phyloP scores from a whole-genome alignment of 2,329 filamentous ascomycete genomes.

The Chlorencoelia australis region DNA sequence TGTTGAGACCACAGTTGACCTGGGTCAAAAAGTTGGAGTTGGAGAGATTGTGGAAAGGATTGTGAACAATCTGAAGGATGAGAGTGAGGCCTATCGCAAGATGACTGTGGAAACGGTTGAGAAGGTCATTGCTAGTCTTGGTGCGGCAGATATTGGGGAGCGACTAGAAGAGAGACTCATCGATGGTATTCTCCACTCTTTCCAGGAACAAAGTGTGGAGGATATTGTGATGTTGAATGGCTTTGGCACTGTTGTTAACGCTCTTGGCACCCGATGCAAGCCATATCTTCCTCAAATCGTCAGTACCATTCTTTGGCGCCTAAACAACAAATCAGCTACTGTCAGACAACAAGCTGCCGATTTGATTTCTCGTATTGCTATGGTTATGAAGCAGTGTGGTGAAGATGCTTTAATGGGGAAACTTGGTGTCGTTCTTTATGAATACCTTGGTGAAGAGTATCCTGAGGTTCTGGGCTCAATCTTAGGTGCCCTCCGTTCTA shows the following conservation, averaged over 20 bases:
- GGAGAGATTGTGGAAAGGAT: slow-evolving; percentile 90
- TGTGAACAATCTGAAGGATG: slow-evolving; percentile 93
- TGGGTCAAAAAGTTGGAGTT: slow-evolving; percentile 95
- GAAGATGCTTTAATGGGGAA: slow-evolving; percentile 95
- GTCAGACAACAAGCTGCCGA: slow-evolving; percentile 96
- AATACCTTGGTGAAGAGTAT: slow-evolving; percentile 97
- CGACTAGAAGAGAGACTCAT: slow-evolving; percentile 87
- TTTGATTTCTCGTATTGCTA: slow-evolving; percentile 90
- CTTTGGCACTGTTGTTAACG: slow-evolving; percentile 95
- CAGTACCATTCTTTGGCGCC: slow-evolving; percentile 86
- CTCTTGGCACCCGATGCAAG: slow-evolving; percentile 86
- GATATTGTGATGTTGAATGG: slow-evolving; percentile 95
- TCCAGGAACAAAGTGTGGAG: slow-evolving; percentile 96
- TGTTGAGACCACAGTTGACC: slow-evolving; percentile 93
- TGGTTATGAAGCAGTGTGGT: slow-evolving; percentile 98
- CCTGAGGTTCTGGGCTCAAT: slow-evolving; percentile 96
- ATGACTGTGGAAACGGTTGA: slow-evolving; percentile 99
- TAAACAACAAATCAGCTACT: slow-evolving; percentile 97
- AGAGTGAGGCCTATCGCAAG: slow-evolving; percentile 95
- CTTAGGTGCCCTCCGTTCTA: slow-evolving; percentile 84
- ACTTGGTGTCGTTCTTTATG: slow-evolving; percentile 87
- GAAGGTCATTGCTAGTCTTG: slow-evolving; percentile 87
- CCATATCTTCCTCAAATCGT: slow-evolving; percentile 95
- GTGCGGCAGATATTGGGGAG: slow-evolving; percentile 88
- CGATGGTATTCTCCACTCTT: slow-evolving; percentile 89